Evolutionary conservation across 2,329 filamentous ascomycete species (phyloP).

Genomic region (Ascochyta fabae): DNA sequence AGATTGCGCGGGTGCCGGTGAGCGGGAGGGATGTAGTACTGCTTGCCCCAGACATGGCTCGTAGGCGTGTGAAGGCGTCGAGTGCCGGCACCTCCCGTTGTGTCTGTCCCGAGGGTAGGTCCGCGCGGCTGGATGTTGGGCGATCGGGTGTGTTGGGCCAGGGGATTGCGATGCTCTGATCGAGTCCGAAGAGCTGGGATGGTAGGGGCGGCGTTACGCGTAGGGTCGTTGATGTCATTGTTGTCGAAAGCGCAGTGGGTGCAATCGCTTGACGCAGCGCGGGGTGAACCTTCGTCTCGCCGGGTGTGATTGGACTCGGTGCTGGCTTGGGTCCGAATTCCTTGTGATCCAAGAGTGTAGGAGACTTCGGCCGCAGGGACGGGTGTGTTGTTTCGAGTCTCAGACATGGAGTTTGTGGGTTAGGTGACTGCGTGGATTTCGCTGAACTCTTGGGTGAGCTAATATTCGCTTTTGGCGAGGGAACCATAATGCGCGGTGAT

Average conservation of each 20-base stretch:
- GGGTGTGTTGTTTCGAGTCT: conserved; percentile 23
- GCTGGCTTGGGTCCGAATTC: conserved; percentile 10
- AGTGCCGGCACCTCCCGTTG: not conserved
- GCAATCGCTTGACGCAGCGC: conserved; percentile 18
- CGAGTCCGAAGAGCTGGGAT: conserved; percentile 10
- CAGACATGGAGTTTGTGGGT: conserved; percentile 10
- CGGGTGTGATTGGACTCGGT: conserved; percentile 8
- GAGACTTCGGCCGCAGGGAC: conserved; percentile 21
- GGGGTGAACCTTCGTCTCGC: conserved; percentile 23
- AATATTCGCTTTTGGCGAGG: not conserved
- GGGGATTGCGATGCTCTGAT: conserved; percentile 15
- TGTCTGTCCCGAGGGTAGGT: not conserved
- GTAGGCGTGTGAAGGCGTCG: conserved; percentile 5
- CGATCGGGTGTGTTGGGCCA: conserved; percentile 23
- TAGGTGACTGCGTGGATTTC: conserved; percentile 1
- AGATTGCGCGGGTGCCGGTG: conserved; percentile 22
- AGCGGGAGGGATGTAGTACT: conserved; percentile 34
- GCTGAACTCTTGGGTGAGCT: conserved; percentile 9
- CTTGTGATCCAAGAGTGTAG: conserved; percentile 17
- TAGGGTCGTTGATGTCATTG: not conserved
- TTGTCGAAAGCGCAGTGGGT: not conserved
- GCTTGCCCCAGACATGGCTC: conserved; percentile 20
- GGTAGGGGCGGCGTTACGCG: conserved; percentile 11
- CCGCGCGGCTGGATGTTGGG: conserved; percentile 8
- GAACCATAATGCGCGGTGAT: conserved; percentile 22